Percentiles rank a stretch among this genome's conserved stretches.
Evolutionary conservation across 805 yeast species (phyloP).

Genomic region (Metschnikowia henanensis): DNA sequence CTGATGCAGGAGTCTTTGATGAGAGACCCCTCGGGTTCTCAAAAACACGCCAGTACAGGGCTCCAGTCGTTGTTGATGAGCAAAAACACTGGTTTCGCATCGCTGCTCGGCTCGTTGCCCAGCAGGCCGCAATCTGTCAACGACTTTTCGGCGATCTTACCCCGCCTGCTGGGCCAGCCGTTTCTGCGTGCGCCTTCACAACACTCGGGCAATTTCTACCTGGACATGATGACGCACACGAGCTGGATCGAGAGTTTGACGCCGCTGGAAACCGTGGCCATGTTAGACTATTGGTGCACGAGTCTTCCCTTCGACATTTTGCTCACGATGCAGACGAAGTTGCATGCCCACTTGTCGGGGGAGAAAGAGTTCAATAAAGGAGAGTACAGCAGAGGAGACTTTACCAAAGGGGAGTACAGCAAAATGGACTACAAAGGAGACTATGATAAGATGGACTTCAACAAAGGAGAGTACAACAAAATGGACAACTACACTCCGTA

Average conservation of each 20-base stretch:
- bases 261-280: slow-evolving; percentile 51
- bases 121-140: slow-evolving; percentile 44
- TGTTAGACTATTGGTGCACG: slow-evolving; percentile 54
- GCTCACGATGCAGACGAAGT: slow-evolving; percentile 46
- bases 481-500: slow-evolving; percentile 7
- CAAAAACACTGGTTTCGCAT: slow-evolving; percentile 24
- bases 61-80: slow-evolving; percentile 29
- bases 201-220: slow-evolving; percentile 19
- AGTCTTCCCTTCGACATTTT: slow-evolving; percentile 52
- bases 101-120: slow-evolving; percentile 33
- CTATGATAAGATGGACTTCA: too few species aligned
- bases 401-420: too few species aligned
- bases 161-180: slow-evolving; percentile 11
- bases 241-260: slow-evolving; percentile 33
- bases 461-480: too few species aligned
- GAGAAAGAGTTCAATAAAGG: too few species aligned
- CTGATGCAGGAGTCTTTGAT: slow-evolving; percentile 14
- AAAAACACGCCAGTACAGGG: slow-evolving; percentile 16
- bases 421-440: too few species aligned
- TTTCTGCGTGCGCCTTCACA: slow-evolving; percentile 3
- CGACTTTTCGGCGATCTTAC: slow-evolving; percentile 27
- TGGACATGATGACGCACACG: slow-evolving; percentile 50
- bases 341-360: slow-evolving; percentile 38
- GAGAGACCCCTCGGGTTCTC: slow-evolving; percentile 22
- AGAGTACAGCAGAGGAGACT: too few species aligned